phyloP scores from a whole-genome alignment of 169 alveolate species.

The Toxoplasma gondii region DNA sequence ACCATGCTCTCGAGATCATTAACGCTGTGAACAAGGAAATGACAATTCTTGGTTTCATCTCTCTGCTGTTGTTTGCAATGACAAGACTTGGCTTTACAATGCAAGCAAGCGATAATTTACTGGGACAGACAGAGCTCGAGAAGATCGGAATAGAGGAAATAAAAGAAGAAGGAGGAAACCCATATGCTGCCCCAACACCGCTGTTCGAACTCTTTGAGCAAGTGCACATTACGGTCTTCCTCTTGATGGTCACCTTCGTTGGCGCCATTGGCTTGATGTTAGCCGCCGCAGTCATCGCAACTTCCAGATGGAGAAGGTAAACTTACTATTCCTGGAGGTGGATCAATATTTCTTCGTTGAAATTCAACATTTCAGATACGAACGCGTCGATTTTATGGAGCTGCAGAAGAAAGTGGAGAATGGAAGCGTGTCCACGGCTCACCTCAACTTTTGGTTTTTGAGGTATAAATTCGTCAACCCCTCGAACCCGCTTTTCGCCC shows the following conservation, averaged over 20 bases:
- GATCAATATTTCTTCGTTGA: background rate
- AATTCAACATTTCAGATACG: slow-evolving; percentile 25
- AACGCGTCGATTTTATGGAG: slow-evolving; percentile 20
- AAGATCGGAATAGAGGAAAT: slow-evolving; percentile 60
- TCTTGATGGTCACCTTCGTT: slow-evolving; percentile 49
- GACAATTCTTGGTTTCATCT: slow-evolving; percentile 67
- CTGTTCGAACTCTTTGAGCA: slow-evolving; percentile 64
- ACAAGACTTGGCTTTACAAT: slow-evolving; percentile 58
- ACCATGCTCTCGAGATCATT: slow-evolving; percentile 60
- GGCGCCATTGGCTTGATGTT: slow-evolving; percentile 24
- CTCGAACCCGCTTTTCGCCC: slow-evolving; percentile 53
- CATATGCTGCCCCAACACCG: slow-evolving; percentile 67
- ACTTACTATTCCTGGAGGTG: background rate
- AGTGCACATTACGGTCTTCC: slow-evolving; percentile 60
- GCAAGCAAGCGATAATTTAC: slow-evolving; percentile 58
- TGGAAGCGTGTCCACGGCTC: slow-evolving; percentile 21
- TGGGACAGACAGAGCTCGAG: slow-evolving; percentile 59
- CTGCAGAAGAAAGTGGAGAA: slow-evolving; percentile 41
- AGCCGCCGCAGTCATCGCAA: background rate
- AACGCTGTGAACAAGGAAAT: slow-evolving; percentile 58
- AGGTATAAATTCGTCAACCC: slow-evolving; percentile 58
- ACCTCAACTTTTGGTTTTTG: slow-evolving; percentile 55
- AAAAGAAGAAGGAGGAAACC: slow-evolving; percentile 64
- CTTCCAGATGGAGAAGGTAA: slow-evolving; percentile 57
- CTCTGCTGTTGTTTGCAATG: slow-evolving; percentile 55